Base-by-base conservation (phyloP, 306 rosid species). In the Astragalus membranaceus region DNA sequence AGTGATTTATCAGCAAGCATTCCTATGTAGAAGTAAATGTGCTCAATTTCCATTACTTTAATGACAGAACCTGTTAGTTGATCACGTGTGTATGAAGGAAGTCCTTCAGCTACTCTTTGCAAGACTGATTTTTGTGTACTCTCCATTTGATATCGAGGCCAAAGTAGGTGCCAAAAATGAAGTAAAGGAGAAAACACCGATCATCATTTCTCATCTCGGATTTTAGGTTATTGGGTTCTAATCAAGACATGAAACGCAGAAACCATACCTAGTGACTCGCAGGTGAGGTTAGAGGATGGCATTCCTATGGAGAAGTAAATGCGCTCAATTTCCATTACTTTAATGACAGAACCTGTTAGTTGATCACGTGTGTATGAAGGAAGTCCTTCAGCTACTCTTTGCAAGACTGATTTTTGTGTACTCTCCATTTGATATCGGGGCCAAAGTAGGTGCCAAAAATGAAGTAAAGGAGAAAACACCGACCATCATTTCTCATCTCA, bases 371-470 rank as follows among this genome's bases (percentile, higher is more conserved):
- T 75, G 77, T 87, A 87, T 3, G 90, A 89, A 49, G 92, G 90
- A 70, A 85, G 79, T 50, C 87, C 88, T 61, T 85, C 88, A 1
- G 87, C 85, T 48, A 85, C 68, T 81, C 90, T 87, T 58, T 85
- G 88, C 78, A 83, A 77, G 4, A 87, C 56, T 23, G 90, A 82
- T 76, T 80, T 87, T 47, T 70, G 73, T 5, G 55, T 52, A 67
- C 54, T 37, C 54, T 77, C 72, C 1, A 79, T 78, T 81, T 87
- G 64, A 87, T 72, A 46, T 80, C 80, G 14, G 96, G 92, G 13
- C 92, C 90, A 60, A 89, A 87, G 78, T 82, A 85, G 57, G 82
- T 85, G 33, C 90, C 90, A 67, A 79, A 56, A 10, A 88, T 75
- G 73, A 83, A 89, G 82, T 57, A 83, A 79, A 85, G 30, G 69